Percentiles rank a stretch among this genome's conserved stretches.
These are phyloP conservation scores for Ilex asprella DNA, from an alignment of 257 asterid species.

Conservation along the genomic window DNA sequence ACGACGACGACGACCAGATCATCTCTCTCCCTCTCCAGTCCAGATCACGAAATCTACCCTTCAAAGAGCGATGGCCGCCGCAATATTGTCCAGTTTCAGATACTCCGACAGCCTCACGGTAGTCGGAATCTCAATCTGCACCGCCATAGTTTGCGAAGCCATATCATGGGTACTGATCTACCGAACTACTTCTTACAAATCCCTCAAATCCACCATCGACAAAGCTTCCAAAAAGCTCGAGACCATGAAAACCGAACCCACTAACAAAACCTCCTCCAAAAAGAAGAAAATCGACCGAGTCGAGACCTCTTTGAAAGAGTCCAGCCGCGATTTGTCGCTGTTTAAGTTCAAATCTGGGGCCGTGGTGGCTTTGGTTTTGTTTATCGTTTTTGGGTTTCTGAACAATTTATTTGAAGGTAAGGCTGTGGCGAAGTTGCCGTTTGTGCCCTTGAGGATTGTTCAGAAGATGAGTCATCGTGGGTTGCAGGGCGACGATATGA, in stretches of 20 bases:
- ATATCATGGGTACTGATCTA: conserved; percentile 92
- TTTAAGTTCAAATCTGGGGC: conserved; percentile 95
- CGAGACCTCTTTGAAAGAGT: conserved; percentile 75
- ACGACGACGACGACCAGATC: too few relatives aligned
- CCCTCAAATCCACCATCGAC: conserved; percentile 89
- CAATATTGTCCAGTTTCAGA: conserved; percentile 34
- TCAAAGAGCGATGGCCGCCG: conserved; percentile 42
- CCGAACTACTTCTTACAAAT: conserved; percentile 84
- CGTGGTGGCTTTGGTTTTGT: conserved; percentile 77
- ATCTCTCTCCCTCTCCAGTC: not conserved
- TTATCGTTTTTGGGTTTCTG: conserved; percentile 81
- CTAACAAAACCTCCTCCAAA: conserved; percentile 23
- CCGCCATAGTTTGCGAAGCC: conserved; percentile 84
- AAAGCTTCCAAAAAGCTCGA: conserved; percentile 96
- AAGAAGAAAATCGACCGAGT: conserved; percentile 80
- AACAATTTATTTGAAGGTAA: conserved; percentile 84
- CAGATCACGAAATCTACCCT: too few relatives aligned
- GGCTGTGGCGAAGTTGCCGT: conserved; percentile 82
- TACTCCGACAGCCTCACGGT: conserved; percentile 78
- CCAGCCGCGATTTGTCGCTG: conserved; percentile 81
- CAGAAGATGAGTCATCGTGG: conserved; percentile 99
- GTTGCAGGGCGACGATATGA: conserved; percentile 79
- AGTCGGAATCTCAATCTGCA: conserved; percentile 66
- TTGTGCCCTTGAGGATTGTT: conserved; percentile 62
- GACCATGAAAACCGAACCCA: conserved; percentile 61